A percentile compares a stretch with the other conserved stretches of the same genome.
Conservation (phyloP, 2,329 filamentous ascomycete species). For the Zymoseptoria crescenta region DNA sequence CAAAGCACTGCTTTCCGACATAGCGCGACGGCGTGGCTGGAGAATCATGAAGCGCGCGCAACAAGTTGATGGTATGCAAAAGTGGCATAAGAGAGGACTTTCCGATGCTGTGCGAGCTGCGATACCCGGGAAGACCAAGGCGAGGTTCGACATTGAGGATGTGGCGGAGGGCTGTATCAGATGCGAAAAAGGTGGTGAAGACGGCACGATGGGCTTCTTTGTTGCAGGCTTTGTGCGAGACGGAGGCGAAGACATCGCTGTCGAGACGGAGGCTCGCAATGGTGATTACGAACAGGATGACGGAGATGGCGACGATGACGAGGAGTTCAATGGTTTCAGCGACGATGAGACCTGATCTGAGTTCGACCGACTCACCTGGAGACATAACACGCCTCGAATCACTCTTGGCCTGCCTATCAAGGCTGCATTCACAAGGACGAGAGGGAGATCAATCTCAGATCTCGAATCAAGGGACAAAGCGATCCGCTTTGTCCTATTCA, state of each 20-base stretch:
- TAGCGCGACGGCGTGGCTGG: conserved; percentile 66
- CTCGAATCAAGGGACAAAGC: not conserved
- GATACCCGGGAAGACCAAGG: conserved; percentile 1
- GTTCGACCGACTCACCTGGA: not conserved
- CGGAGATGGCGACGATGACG: conserved; percentile 13
- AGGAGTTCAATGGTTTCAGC: conserved; percentile 40
- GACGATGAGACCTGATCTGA: conserved; percentile 21
- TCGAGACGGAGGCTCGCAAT: not conserved
- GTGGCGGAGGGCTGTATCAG: conserved; percentile 71
- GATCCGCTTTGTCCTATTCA: not conserved
- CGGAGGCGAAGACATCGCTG: conserved; percentile 2
- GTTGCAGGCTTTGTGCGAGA: conserved; percentile 76
- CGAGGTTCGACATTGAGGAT: conserved; percentile 5
- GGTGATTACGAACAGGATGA: conserved; percentile 4
- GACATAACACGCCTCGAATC: not conserved
- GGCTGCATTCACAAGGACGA: not conserved
- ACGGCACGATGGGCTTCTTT: conserved; percentile 92
- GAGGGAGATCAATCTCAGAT: not conserved
- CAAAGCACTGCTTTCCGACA: conserved; percentile 57
- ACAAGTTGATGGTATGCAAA: conserved; percentile 67
- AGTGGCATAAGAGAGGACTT: conserved; percentile 59
- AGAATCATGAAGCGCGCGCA: conserved; percentile 61
- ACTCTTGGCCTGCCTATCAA: not conserved
- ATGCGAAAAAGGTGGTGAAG: conserved; percentile 69
- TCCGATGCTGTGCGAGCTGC: conserved; percentile 32